Evolutionary conservation across 176 grass and related monocot species (phyloP).

Genomic region (Ensete ventricosum): DNA sequence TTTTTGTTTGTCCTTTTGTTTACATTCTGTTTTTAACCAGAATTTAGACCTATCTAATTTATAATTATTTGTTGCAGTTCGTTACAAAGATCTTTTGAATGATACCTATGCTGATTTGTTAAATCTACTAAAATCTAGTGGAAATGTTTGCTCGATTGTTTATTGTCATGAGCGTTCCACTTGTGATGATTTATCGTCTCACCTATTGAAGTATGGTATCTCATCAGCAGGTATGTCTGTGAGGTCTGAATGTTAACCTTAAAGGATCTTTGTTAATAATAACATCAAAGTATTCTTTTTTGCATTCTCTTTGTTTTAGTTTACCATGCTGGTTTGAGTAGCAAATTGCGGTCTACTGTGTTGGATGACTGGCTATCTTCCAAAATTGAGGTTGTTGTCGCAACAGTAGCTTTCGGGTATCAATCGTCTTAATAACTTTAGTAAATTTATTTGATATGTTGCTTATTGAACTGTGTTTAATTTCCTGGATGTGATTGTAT

Average conservation of each 20-base stretch:
- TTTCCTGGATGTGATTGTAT: neutral
- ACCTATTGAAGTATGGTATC: constrained; percentile 58
- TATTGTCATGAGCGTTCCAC: constrained; percentile 86
- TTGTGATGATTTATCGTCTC: constrained; percentile 73
- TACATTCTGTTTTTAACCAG: neutral
- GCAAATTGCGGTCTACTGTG: constrained; percentile 62
- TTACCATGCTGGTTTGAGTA: constrained; percentile 88
- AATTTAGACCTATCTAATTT: constrained; percentile 14
- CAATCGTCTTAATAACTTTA: constrained; percentile 6
- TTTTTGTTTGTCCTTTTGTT: neutral
- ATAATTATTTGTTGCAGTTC: constrained; percentile 51
- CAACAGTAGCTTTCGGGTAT: constrained; percentile 98
- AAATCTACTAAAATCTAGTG: constrained; percentile 67
- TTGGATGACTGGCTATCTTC: constrained; percentile 85
- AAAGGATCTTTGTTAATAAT: neutral
- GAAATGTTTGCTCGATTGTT: constrained; percentile 81
- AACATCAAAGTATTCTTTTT: constrained; percentile 5
- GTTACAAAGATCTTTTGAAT: constrained; percentile 92
- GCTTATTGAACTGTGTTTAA: neutral
- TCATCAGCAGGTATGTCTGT: constrained; percentile 59
- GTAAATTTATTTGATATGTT: constrained; percentile 10
- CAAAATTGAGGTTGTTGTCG: constrained; percentile 89
- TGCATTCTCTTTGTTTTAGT: constrained; percentile 40
- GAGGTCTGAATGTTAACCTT: neutral
- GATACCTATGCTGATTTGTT: constrained; percentile 69